Evolutionary conservation across 1,139 yeast genomes (phyloP).

Genomic region (Hyphopichia buzzinii): DNA sequence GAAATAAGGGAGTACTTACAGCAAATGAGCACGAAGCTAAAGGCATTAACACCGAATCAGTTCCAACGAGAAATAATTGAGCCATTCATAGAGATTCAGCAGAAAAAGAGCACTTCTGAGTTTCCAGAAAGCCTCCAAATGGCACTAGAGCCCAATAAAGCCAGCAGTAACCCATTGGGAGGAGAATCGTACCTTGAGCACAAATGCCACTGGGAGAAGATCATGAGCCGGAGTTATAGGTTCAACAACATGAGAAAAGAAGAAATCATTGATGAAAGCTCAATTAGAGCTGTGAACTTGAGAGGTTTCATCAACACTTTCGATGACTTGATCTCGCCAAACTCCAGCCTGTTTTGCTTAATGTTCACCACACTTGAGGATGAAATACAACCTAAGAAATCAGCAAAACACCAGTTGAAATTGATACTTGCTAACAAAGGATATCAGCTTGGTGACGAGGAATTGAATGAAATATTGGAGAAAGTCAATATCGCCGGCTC

Average conservation of each 20-base stretch:
- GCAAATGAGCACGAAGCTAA: conserved; percentile 30
- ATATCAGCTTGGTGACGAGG: too few relatives aligned
- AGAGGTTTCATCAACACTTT: conserved; percentile 32
- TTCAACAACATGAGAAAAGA: conserved; percentile 32
- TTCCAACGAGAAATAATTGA: conserved; percentile 32
- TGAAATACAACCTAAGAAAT: too few relatives aligned
- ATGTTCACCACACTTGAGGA: too few relatives aligned
- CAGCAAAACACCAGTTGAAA: too few relatives aligned
- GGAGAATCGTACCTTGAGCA: conserved; percentile 36
- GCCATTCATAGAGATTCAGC: conserved; percentile 30
- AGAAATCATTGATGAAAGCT: conserved; percentile 38
- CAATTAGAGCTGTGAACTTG: conserved; percentile 24
- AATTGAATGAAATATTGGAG: neutral
- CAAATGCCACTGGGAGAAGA: conserved; percentile 47
- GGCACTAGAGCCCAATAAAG: conserved; percentile 19
- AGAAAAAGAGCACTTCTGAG: conserved; percentile 7
- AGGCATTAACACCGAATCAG: conserved; percentile 22
- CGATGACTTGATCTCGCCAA: conserved; percentile 30
- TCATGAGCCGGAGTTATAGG: conserved; percentile 38
- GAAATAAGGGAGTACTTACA: conserved; percentile 47
- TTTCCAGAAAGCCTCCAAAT: conserved; percentile 21
- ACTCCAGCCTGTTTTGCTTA: too few relatives aligned
- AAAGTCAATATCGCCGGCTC: neutral
- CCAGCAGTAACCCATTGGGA: conserved; percentile 22
- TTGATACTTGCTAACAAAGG: too few relatives aligned